Percentiles rank a stretch among this genome's conserved stretches.
Evolutionary conservation across 306 rosid genomes (phyloP).

Genomic region (Prosopis cineraria): DNA sequence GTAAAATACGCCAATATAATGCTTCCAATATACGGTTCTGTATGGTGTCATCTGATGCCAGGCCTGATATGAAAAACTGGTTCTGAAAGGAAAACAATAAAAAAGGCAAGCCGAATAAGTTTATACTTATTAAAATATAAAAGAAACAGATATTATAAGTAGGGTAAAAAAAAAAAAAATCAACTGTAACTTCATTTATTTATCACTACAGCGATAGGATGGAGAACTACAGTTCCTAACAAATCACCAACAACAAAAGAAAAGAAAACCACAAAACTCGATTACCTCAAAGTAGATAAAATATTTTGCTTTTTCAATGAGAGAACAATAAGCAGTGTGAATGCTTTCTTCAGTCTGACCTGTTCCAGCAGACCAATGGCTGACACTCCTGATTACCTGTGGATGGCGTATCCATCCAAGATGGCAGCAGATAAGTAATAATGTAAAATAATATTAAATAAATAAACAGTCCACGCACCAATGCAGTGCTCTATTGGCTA

Average conservation of each 20-base stretch:
- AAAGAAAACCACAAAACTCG: not conserved
- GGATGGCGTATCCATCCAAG: constrained; percentile 37
- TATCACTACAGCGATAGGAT: constrained; percentile 18
- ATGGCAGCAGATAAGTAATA: constrained; percentile 13
- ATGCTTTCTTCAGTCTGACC: constrained; percentile 91
- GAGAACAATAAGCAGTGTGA: constrained; percentile 90
- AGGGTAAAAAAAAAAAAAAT: too few species aligned
- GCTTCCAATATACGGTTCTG: constrained; percentile 90
- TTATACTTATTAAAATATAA: not conserved
- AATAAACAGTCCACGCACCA: constrained; percentile 13
- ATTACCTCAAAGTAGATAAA: constrained; percentile 93
- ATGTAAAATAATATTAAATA: constrained; percentile 26
- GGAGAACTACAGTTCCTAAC: not conserved
- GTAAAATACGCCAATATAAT: constrained; percentile 75
- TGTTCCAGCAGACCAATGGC: constrained; percentile 99
- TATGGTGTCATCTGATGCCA: constrained; percentile 70
- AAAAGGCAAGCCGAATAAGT: not conserved
- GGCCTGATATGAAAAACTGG: constrained; percentile 97
- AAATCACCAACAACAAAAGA: constrained; percentile 9
- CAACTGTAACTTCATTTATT: not conserved
- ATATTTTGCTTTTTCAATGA: constrained; percentile 90
- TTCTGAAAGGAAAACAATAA: constrained; percentile 58
- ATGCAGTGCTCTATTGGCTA: constrained; percentile 5
- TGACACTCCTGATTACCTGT: constrained; percentile 94
- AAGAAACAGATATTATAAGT: constrained; percentile 26